Base-by-base conservation (phyloP, 768 basidiomycete species). In the Lanmaoa pseudosensibilis region DNA sequence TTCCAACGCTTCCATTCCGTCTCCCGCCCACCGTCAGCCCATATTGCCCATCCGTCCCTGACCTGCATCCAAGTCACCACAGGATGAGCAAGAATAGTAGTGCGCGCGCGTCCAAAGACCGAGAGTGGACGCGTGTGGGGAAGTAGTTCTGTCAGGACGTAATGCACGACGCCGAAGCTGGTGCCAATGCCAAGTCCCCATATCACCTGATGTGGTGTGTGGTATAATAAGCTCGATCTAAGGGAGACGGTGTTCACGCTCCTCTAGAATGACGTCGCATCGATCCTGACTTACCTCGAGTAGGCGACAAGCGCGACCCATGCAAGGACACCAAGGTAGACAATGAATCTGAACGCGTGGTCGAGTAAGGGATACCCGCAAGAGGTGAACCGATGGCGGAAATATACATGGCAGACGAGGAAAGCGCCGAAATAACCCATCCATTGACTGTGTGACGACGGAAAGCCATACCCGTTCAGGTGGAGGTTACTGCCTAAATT, bases 361-460 rank as follows among this genome's bases (percentile, higher is more conserved):
- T 92, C 88, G 9, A 90, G 57, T 12, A 80, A 18, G 11, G 55
- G 50, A 27, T 52, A 77, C 8, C 87, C 87, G 2, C 81, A 83
- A 3, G 82, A 71, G 2, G 76, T 54, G 60, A 89, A 90, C 4
- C 79, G 78, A 63, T 92, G 90, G 36, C 83, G 82, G 59, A 84
- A 85, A 59, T 80, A 81, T 47, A 93, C 66, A 72, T 94, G 92
- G 65, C 87, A 83, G 41, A 85, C 66, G 43, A 93, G 69, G 70
- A 93, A 94, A 0, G 89, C 77, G 6, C 86, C 78, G 60, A 94
- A 93, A 72, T 89, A 94, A 16, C 84, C 92, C 92, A 94, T 92
- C 69, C 87, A 92, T 71, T 94, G 92, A 70, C 89, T 90, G 66
- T 94, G 92, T 15, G 90, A 92, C 1, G 91, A 92, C 0, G 92